These are phyloP conservation scores for Rhodotorula babjevae DNA, from an alignment of 768 basidiomycete species.

Conservation along the genomic window DNA sequence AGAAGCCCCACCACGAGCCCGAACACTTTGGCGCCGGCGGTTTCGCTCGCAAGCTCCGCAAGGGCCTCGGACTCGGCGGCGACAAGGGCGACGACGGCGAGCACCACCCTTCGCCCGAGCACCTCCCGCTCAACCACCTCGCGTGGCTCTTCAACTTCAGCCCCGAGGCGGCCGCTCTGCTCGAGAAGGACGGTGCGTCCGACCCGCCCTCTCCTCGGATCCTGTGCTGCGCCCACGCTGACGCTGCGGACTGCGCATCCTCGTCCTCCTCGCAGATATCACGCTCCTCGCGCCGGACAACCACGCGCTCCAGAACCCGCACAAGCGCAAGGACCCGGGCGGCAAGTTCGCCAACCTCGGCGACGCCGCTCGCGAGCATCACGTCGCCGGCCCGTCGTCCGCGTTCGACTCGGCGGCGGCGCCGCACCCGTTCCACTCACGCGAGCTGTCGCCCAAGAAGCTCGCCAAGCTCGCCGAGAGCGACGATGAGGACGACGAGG, in stretches of 20 bases:
- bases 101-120: constrained; percentile 16
- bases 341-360: not conserved
- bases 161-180: constrained; percentile 9
- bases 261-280: not conserved
- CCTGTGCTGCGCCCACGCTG: not conserved
- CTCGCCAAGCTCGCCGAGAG: constrained; percentile 23
- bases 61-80: not conserved
- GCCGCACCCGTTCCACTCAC: constrained; percentile 35
- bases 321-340: constrained; percentile 1
- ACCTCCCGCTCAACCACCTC: constrained; percentile 38
- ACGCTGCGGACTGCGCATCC: not conserved
- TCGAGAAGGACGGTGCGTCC: constrained; percentile 13
- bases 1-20: constrained; percentile 6
- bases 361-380: not conserved
- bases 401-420: not conserved
- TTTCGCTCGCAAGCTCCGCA: not conserved
- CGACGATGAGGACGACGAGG: constrained; percentile 44
- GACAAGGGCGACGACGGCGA: not conserved
- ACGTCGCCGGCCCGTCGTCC: not conserved
- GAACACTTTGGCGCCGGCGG: not conserved
- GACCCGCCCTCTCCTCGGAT: no score
- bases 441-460: constrained; percentile 7
- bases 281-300: constrained; percentile 43
- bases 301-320: constrained; percentile 34
- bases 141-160: constrained; percentile 36